phyloP scores from a whole-genome alignment of 805 yeast genomes.

The Kazachstania bromeliacearum region DNA sequence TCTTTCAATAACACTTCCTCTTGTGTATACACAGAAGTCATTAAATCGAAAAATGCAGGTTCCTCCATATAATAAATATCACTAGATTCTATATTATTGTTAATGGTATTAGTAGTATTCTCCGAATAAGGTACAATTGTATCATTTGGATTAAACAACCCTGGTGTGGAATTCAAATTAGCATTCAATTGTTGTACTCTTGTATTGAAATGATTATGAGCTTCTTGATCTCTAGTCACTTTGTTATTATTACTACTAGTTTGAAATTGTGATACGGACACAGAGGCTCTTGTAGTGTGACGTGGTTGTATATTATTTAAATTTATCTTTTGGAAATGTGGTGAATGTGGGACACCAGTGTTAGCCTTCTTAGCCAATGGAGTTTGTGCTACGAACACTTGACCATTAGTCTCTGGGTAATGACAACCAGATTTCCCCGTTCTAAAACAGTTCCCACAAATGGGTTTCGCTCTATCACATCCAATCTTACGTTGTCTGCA shows the following conservation, averaged over 20 bases:
- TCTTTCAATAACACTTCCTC: slow-evolving; percentile 17
- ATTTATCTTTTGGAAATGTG: too few species aligned
- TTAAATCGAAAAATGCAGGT: slow-evolving; percentile 8
- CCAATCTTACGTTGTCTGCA: slow-evolving; percentile 31
- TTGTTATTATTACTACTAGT: neutral
- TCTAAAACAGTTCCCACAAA: slow-evolving; percentile 36
- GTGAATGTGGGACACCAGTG: too few species aligned
- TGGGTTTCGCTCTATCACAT: slow-evolving; percentile 36
- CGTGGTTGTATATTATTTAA: too few species aligned
- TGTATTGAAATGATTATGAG: slow-evolving; percentile 11
- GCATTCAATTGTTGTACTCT: slow-evolving; percentile 11
- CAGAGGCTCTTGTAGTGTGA: too few species aligned
- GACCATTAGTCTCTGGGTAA: slow-evolving; percentile 4
- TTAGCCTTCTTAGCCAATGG: too few species aligned
- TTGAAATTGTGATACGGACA: too few species aligned
- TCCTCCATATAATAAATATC: slow-evolving; percentile 2
- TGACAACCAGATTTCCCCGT: too few species aligned
- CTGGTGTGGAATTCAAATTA: slow-evolving; percentile 1
- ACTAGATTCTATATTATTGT: neutral
- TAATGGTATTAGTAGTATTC: neutral
- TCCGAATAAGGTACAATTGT: neutral
- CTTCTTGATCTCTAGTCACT: slow-evolving; percentile 2
- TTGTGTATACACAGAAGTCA: slow-evolving; percentile 13
- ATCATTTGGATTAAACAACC: neutral
- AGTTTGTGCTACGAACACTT: too few species aligned